phyloP scores from a whole-genome alignment of 83 land plant genomes.

The Picea abies region DNA sequence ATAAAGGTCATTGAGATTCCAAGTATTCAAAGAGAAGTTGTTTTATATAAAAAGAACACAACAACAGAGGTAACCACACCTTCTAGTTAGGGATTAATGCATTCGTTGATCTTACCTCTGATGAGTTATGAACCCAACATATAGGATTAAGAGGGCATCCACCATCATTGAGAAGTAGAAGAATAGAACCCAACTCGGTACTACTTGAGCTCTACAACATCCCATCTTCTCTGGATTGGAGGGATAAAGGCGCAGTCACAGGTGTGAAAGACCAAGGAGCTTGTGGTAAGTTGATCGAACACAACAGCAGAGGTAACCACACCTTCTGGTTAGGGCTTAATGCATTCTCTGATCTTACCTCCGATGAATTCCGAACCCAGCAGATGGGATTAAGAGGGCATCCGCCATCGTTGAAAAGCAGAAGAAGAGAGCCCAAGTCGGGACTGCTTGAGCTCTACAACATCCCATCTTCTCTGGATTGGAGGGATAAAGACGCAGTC shows the following conservation, averaged over 20 bases:
- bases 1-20: constrained; percentile 46
- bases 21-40: constrained; percentile 62
- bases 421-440: not conserved
- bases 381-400: constrained; percentile 39
- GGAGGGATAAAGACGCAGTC: constrained; percentile 19
- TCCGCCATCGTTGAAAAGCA: not conserved
- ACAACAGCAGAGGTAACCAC: constrained; percentile 45
- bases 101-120: constrained; percentile 69
- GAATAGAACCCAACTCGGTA: not conserved
- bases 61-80: constrained; percentile 33
- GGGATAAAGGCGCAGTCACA: constrained; percentile 18
- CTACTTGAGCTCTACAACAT: constrained; percentile 5
- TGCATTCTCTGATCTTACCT: constrained; percentile 68
- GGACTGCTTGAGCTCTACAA: not conserved
- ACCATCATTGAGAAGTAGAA: not conserved
- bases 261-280: constrained; percentile 14
- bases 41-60: constrained; percentile 54
- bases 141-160: constrained; percentile 37
- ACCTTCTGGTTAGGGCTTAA: constrained; percentile 61
- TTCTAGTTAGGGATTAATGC: constrained; percentile 61
- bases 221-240: constrained; percentile 15
- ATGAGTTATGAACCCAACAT: constrained; percentile 58
- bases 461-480: constrained; percentile 10
- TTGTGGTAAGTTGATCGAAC: constrained; percentile 28
- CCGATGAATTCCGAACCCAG: constrained; percentile 59